Evolutionary conservation across 306 rosid genomes (phyloP).

Genomic region (Ochetophila trinervis): DNA sequence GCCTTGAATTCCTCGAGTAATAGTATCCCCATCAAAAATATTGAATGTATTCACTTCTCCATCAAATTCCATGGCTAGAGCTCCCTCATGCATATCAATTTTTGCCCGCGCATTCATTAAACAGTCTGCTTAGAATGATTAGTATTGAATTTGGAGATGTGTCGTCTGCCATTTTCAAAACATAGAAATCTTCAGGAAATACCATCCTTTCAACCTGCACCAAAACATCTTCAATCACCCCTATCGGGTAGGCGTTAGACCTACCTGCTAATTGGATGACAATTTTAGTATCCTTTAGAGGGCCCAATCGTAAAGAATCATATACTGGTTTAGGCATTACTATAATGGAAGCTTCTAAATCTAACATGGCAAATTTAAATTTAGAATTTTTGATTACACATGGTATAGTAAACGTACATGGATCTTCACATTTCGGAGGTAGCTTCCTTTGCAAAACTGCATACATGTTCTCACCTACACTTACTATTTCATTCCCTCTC

Average conservation of each 20-base stretch:
- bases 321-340: neutral
- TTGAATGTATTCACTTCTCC: neutral
- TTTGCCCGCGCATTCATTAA: neutral
- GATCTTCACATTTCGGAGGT: too few species aligned
- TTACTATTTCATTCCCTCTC: too few species aligned
- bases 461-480: too few species aligned
- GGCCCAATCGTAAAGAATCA: neutral
- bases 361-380: neutral
- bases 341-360: conserved; percentile 1
- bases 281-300: neutral
- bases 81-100: neutral
- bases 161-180: neutral
- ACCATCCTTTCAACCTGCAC: neutral
- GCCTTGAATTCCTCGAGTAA: too few species aligned
- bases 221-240: neutral
- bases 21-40: too few species aligned
- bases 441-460: too few species aligned
- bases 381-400: neutral
- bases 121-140: neutral
- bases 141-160: too few species aligned
- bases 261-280: neutral
- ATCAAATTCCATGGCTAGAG: neutral
- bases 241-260: neutral
- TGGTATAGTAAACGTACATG: too few species aligned
- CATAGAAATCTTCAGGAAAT: neutral